Conservation (phyloP, 768 basidiomycete species). For the Pleurotus salmoneostramineus region DNA sequence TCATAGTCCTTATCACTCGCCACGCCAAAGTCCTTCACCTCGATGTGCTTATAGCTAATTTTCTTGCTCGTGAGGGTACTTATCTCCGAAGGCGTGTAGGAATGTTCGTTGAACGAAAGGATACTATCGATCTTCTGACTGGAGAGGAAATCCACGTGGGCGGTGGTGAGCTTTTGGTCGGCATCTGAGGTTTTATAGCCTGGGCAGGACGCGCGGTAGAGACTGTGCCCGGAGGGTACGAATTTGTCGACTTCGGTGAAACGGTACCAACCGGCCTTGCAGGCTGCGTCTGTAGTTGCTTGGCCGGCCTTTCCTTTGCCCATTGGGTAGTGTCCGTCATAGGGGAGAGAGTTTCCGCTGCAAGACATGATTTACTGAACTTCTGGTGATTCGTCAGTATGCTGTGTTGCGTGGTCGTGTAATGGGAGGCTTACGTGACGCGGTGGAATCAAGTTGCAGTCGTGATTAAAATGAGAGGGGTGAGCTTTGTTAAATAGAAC, state of each 20-base stretch:
- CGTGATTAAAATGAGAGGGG: no score
- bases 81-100: slow-evolving; percentile 10
- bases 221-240: slow-evolving; percentile 1
- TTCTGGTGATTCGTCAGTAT: no score
- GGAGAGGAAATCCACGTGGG: slow-evolving; percentile 5
- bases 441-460: no score
- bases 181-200: no score
- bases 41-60: slow-evolving; percentile 16
- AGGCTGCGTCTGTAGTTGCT: not conserved
- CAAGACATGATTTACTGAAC: no score
- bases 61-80: slow-evolving; percentile 1
- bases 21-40: slow-evolving; percentile 14
- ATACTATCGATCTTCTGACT: slow-evolving; percentile 15
- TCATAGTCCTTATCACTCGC: not conserved
- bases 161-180: no score
- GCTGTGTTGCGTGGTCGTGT: no score
- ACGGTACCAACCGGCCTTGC: not conserved
- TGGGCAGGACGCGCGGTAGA: not conserved
- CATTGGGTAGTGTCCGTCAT: not conserved
- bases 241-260: slow-evolving; percentile 3
- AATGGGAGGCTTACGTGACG: no score
- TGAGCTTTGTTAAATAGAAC: no score
- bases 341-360: not conserved
- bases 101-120: slow-evolving; percentile 16
- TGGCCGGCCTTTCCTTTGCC: not conserved